Base-by-base conservation (phyloP, 192 early-diverging fungal species). In the Kickxella alabastrina region DNA sequence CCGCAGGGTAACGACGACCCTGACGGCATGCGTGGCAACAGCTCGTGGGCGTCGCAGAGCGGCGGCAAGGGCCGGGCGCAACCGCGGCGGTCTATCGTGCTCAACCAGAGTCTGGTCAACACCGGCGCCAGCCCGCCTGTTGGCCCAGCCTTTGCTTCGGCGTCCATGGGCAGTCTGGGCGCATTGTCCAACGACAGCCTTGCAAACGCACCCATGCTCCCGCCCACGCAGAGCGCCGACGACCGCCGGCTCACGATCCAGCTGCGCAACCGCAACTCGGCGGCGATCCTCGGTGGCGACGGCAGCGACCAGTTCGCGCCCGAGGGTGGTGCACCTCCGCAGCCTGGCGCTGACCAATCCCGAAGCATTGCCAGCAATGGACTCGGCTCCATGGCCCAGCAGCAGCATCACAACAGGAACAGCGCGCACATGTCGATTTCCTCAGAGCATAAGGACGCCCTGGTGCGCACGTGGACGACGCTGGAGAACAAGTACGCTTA, bases 241-340 rank as follows among this genome's bases (percentile, higher is more conserved):
- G 68, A 78, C 52, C 43, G 49, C 52, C 60, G 75, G 7, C 47
- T 78, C 49, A 79, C 77, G 4, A 79, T 79, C 28, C 65, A 68
- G 52, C 66, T 79, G 26, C 69, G 77, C 51, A 79, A 79, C 58
- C 70, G 77, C 41, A 54, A 54, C 26, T 65, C 67, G 13, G 50
- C 62, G 10, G 66, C 48, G 15, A 40, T 23, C 24, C 50, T 47
- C 4, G 19, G 28, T 12, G 10, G 37, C 22, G 21, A 21, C 21
- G 46, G 46, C 29, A 29, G 35, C 3, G 2, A 19, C 6, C 28
- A 28, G 13, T 28, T 35, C 12, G 31, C 31, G 6, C 12, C 31
- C 6, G 31, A 32, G 31, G 15, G 17, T 15, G 40, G 15, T 9
- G 15, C 40, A 3, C 15, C 40, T 14, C 40, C n/a, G 25, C 22